Base-by-base conservation (phyloP, 2,329 filamentous ascomycete species). In the Aspergillus sp. region DNA sequence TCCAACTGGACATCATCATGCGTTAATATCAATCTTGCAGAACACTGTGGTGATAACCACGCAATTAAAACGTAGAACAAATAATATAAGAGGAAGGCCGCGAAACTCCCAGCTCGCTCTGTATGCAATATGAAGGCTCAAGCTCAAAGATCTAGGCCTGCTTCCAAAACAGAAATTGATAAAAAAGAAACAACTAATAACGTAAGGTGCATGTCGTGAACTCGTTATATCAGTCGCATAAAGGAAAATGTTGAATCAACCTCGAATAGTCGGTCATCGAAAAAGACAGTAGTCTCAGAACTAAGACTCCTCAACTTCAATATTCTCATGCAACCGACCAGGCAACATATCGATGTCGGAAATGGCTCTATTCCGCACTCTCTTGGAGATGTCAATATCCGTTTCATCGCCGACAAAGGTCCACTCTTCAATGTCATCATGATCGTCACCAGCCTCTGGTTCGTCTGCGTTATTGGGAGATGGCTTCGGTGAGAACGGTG, bases 341-440 rank as follows among this genome's bases (percentile, higher is more conserved):
- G 54, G 54, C 37, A 58, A 43, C 39, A 51, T 51, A 43, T 61
- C 56, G 9, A 51, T 56, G 45, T 61, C 57, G 13, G 58, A 63
- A 37, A 55, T 50, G n/a, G 56, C 52, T 54, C 61, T 55, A 15
- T 65, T 63, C 33, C 64, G 66, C 41, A 65, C 54, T 39, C 60
- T 60, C 51, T 61, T 67, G 35, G 62, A 58, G 19, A 71, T 56
- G 15, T 74, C 70, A 6, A 70, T 62, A 51, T 80, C 79, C 19
- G 68, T 72, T 37, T 80, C 77, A 27, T 80, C 77, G 25, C 88
- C 89, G 17, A 96, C 79, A 68, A 96, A 89, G 0, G 90, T 96
- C 91, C 90, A 97, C 64, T 94, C 89, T 60, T 88, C 84, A 52
- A 86, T 84, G 10, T 84, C 83, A 27, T 83, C 83, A 10, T 78